Evolutionary conservation across 164 flowering plant species (phyloP), one percentile per base, ranked within the genome.

Genomic region (Stephania japonica): DNA sequence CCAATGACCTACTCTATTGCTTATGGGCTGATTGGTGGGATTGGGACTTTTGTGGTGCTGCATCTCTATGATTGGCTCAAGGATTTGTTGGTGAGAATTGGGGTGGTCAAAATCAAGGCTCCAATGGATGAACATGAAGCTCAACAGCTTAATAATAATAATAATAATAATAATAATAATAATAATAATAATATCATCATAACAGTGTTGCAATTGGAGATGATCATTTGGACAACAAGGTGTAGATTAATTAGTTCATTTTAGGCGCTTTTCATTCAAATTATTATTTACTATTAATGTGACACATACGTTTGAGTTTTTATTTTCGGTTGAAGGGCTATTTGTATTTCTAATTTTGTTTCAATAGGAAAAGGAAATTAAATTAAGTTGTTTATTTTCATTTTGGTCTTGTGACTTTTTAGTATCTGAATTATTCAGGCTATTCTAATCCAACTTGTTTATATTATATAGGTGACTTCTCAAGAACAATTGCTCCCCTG

Each of bases 1-100:
- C 98, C 98, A 3, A 49, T 91, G 83, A 92, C 97, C 0, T 94
- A 90, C 76, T 94, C 97, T 0, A 89, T 92, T 2, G 93, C 98
- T 0, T 92, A 94, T 72, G 98, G 96, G 10, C 59, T 94, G 75
- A 89, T 94, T 11, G 97, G 92, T 6, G 98, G 98, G 49, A 90
- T 93, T 62, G 94, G 91, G 73, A 89, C 89, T 0, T 91, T 72
- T 67, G 66, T 91, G 9, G 88, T 91, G 9, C 67, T 93, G 74
- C 75, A 93, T 75, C 16, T 87, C 0, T 83, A 87, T 86, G 98
- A 93, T 70, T 93, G 97, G 98, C 83, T 69, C 0, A 79, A 41
- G 65, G 82, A 13, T 32, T 13, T 59, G 7, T 63, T 69, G 26
- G 56, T 42, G n/a, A 75, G 68, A 44, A 1, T 63, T 43, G 68